Evolutionary conservation across 352 stramenopile species (phyloP), one percentile per base, ranked within the genome.

Genomic region (Sclerospora graminicola): DNA sequence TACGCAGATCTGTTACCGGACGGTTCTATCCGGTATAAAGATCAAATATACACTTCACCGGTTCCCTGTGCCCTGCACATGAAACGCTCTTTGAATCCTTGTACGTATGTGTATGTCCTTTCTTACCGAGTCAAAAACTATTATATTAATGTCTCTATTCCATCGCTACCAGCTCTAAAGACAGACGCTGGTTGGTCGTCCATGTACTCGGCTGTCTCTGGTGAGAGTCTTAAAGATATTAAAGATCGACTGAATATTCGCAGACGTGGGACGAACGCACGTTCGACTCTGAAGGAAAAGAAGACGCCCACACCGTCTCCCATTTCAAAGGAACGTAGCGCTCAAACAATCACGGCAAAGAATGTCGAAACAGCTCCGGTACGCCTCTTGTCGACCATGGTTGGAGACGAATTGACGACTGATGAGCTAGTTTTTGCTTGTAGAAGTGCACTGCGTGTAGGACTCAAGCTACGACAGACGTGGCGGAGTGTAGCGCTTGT

Each of bases 61-160:
- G 65, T 84, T 33, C 66, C 76, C 10, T 82, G 75, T 16, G 73
- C 76, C 35, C 45, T 89, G 26, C 73, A 84, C 40, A 89, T 89
- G 76, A 89, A 89, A 59, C 76, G 76, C 36, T 78, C 73, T 43
- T 58, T 89, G 2, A 89, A 89, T 45, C 76, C 76, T 18, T 77
- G 70, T 80, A 68, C 38, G 69, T 51, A 6, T 26, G 21, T 6
- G 21, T 6, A 26, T 6, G 6, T 26, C 4, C 6, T 26, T 3
- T 26, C 21, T 26, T 26, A 3, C 21, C 21, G 21, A 26, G 21
- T 26, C 21, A 3, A 6, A 3, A 26, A 7, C 21, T 26, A 26
- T 26, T 26, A 3, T 3, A 26, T 7, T 26, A 6, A n/a, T 26
- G 21, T 26, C 21, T 26, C 30, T 43, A 7, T 39, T 31, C 13